Percentiles rank a stretch among this genome's conserved stretches.
Conservation (phyloP, 768 basidiomycete genomes). For the Lactarius psammicola region DNA sequence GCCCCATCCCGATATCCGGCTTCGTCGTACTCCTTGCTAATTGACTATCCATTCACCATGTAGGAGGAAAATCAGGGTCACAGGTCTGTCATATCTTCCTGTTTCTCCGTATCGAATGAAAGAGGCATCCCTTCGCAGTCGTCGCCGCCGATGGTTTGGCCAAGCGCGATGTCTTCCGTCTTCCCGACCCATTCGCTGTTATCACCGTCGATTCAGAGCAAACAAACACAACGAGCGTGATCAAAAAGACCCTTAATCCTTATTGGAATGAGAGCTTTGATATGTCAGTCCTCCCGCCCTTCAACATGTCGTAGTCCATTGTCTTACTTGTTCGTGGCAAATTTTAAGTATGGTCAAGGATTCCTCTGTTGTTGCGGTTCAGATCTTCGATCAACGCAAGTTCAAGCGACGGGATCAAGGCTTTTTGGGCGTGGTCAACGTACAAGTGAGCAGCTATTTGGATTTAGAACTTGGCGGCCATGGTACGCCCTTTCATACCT, state of each 20-base stretch:
- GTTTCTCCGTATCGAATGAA: background rate
- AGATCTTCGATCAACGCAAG: conserved; percentile 99
- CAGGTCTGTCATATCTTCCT: conserved; percentile 46
- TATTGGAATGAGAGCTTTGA: conserved; percentile 99
- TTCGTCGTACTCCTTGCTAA: conserved; percentile 1
- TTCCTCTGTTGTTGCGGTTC: conserved; percentile 95
- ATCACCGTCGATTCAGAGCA: conserved; percentile 98
- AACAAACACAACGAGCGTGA: conserved; percentile 94
- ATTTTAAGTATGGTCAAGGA: conserved; percentile 84
- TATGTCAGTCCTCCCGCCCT: conserved; percentile 56
- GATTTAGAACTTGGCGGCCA: conserved; percentile 92
- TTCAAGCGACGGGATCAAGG: conserved; percentile 99
- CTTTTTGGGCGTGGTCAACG: conserved; percentile 96
- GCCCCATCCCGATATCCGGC: conserved; percentile 14
- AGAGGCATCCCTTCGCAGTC: conserved; percentile 50
- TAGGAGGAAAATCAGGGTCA: conserved; percentile 76
- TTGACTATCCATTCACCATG: conserved; percentile 26
- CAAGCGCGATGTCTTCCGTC: conserved; percentile 93
- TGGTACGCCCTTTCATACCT: conserved; percentile 53
- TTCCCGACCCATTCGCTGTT: conserved; percentile 97
- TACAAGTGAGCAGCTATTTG: conserved; percentile 84
- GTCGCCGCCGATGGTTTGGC: conserved; percentile 93
- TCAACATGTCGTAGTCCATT: conserved; percentile 13
- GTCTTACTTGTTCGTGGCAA: background rate
- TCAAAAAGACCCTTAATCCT: conserved; percentile 92